Conservation (phyloP, 441 rosid species). For the Gossypium davidsonii region DNA sequence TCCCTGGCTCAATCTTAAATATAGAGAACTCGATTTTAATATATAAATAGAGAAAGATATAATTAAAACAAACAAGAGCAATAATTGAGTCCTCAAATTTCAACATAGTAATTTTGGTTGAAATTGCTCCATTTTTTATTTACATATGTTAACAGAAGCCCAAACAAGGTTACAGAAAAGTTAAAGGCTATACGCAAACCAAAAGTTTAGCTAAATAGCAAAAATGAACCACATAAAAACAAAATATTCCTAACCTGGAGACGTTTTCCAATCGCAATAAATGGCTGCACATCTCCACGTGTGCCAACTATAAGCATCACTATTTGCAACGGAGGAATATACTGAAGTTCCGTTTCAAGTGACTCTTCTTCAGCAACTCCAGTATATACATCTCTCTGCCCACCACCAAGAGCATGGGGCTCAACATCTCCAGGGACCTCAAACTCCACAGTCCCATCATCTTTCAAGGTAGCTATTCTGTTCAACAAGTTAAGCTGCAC, state of each 20-base stretch:
- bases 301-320: slow-evolving; percentile 96
- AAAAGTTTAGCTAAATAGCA: background rate
- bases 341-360: slow-evolving; percentile 60
- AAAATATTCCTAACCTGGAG: slow-evolving; percentile 58
- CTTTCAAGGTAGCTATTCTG: slow-evolving; percentile 90
- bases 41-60: background rate
- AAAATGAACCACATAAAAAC: background rate
- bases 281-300: slow-evolving; percentile 98
- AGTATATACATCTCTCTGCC: slow-evolving; percentile 27
- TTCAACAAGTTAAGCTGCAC: slow-evolving; percentile 78
- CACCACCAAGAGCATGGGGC: slow-evolving; percentile 34
- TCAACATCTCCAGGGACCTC: slow-evolving; percentile 73
- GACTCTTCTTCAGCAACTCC: slow-evolving; percentile 52
- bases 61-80: background rate
- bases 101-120: background rate
- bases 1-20: background rate
- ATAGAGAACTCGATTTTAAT: background rate
- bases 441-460: slow-evolving; percentile 91
- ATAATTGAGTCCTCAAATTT: slow-evolving; percentile 4
- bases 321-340: slow-evolving; percentile 81
- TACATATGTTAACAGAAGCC: background rate
- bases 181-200: background rate
- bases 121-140: background rate
- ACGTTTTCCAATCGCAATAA: slow-evolving; percentile 88
- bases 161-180: background rate